These are phyloP conservation scores for Marasmius oreades DNA, from an alignment of 1,284 basidiomycete genomes.

Conservation along the genomic window DNA sequence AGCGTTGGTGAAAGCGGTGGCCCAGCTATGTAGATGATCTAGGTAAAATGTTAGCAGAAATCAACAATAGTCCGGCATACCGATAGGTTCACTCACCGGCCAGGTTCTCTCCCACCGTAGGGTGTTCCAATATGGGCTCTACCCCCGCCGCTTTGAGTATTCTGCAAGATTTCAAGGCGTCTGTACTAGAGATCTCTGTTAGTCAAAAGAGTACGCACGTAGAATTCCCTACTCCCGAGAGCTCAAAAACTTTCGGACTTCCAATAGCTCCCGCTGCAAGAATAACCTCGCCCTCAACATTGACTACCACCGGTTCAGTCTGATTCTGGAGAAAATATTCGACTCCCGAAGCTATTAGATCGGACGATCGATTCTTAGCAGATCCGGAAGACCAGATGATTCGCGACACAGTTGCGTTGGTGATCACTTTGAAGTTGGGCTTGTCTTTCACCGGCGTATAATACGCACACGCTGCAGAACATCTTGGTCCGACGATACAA, in stretches of 20 bases:
- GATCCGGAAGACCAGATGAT: constrained; percentile 26
- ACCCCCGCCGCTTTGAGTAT: constrained; percentile 22
- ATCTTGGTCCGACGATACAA: not conserved
- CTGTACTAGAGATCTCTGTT: not conserved
- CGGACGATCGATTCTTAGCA: not conserved
- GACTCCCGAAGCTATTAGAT: constrained; percentile 16
- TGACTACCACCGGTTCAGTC: not conserved
- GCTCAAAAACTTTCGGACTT: constrained; percentile 27
- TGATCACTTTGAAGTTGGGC: constrained; percentile 22
- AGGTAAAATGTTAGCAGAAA: not conserved
- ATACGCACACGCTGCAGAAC: constrained; percentile 15
- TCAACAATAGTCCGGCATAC: no score
- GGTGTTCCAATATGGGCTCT: constrained; percentile 18
- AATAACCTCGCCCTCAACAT: constrained; percentile 21
- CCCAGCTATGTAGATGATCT: constrained; percentile 11
- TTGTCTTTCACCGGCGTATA: constrained; percentile 15
- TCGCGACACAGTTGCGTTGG: constrained; percentile 20
- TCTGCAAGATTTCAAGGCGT: constrained; percentile 6
- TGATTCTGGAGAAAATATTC: constrained; percentile 16
- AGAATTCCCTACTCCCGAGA: constrained; percentile 28
- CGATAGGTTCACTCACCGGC: constrained; percentile 16
- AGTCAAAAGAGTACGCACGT: constrained; percentile 18
- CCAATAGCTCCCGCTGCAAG: constrained; percentile 27
- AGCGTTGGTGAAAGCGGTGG: constrained; percentile 6
- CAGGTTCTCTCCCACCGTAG: constrained; percentile 28